Evolutionary conservation across 1,139 yeast genomes (phyloP).

Genomic region (Lizanozyma gosingica): DNA sequence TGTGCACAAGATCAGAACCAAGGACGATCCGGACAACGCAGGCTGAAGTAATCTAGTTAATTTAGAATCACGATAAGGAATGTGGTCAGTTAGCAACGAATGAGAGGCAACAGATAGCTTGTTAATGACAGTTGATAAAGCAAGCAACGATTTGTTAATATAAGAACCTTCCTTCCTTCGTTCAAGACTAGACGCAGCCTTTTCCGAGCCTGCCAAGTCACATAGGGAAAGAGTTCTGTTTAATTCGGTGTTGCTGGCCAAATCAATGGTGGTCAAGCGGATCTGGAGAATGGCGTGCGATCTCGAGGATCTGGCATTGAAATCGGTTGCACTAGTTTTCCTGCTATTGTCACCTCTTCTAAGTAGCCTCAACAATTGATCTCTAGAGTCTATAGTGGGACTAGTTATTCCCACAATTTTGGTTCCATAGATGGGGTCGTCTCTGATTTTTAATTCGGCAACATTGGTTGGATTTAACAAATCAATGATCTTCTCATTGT

Average conservation of each 20-base stretch:
- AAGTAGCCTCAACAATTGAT: conserved; percentile 55
- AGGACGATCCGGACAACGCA: conserved; percentile 78
- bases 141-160: conserved; percentile 82
- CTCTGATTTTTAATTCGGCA: conserved; percentile 61
- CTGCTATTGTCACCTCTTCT: conserved; percentile 65
- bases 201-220: conserved; percentile 93
- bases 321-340: conserved; percentile 84
- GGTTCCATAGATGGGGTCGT: conserved; percentile 65
- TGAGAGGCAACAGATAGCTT: conserved; percentile 40
- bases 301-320: conserved; percentile 75
- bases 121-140: conserved; percentile 83
- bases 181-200: conserved; percentile 74
- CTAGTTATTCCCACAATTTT: conserved; percentile 69
- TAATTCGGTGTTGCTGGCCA: conserved; percentile 31
- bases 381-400: conserved; percentile 44
- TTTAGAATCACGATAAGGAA: conserved; percentile 90
- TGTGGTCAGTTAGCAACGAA: conserved; percentile 37
- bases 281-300: conserved; percentile 89
- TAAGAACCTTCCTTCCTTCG: conserved; percentile 88
- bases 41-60: conserved; percentile 84
- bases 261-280: conserved; percentile 39
- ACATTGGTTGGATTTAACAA: conserved; percentile 33
- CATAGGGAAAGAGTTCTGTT: conserved; percentile 73
- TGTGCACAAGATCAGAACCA: conserved; percentile 84
- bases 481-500: conserved; percentile 80